Percentiles rank a stretch among this genome's conserved stretches.
Evolutionary conservation across 2,329 filamentous ascomycete genomes (phyloP).

Genomic region (Ilyonectria destructans): DNA sequence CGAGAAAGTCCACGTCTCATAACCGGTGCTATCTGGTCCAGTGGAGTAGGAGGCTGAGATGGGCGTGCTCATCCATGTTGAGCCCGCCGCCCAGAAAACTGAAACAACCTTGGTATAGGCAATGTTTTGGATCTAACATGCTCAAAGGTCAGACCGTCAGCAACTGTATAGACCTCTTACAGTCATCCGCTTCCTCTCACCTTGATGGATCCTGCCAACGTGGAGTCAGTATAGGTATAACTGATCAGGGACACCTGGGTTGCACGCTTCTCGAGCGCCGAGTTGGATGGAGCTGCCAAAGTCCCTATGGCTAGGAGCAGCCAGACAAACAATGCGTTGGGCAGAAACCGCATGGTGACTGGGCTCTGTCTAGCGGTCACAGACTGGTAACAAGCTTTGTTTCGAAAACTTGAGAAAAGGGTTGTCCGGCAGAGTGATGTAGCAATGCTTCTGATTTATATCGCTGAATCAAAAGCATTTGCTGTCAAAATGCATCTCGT

Average conservation of each 20-base stretch:
- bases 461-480: not conserved
- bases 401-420: not conserved
- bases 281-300: slow-evolving; percentile 5
- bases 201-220: slow-evolving; percentile 14
- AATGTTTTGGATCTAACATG: slow-evolving; percentile 9
- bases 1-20: slow-evolving; percentile 15
- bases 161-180: not conserved
- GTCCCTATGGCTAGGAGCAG: slow-evolving; percentile 9
- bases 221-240: slow-evolving; percentile 13
- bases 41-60: slow-evolving; percentile 13
- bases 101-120: slow-evolving; percentile 16
- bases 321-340: slow-evolving; percentile 10
- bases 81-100: slow-evolving; percentile 12
- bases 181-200: slow-evolving; percentile 5
- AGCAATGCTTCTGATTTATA: not conserved
- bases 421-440: not conserved
- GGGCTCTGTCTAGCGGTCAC: not conserved
- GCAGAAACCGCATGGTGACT: not conserved
- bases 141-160: not conserved
- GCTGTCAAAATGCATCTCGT: not conserved
- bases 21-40: slow-evolving; percentile 13
- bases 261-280: slow-evolving; percentile 10
- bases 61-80: slow-evolving; percentile 16
- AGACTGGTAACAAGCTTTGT: not conserved
- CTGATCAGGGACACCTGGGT: slow-evolving; percentile 13